Conservation (phyloP, 1,284 basidiomycete genomes). For the Stygiomarasmius scandens region DNA sequence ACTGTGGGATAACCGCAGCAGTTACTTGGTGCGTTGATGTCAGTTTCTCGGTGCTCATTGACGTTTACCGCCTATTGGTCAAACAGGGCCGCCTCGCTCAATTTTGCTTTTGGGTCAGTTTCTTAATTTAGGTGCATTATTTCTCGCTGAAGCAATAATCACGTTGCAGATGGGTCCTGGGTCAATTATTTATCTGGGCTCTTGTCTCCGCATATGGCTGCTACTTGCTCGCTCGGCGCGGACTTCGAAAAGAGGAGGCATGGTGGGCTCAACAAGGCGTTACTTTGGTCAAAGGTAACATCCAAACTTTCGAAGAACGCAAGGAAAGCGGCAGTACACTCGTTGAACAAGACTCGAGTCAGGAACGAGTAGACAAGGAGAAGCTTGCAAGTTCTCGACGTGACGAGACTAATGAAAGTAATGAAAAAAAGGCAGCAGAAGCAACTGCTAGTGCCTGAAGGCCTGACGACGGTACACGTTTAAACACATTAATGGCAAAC, state of each 20-base stretch:
- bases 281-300: slow-evolving; percentile 4
- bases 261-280: slow-evolving; percentile 10
- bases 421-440: not conserved
- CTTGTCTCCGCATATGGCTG: slow-evolving; percentile 7
- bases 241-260: slow-evolving; percentile 6
- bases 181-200: slow-evolving; percentile 32
- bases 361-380: too few species aligned
- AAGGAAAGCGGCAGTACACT: not conserved
- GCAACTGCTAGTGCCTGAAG: too few species aligned
- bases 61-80: too few species aligned
- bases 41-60: too few species aligned
- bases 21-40: too few species aligned
- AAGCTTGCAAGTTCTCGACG: too few species aligned
- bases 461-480: too few species aligned
- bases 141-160: not conserved
- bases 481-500: too few species aligned
- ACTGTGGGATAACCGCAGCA: slow-evolving; percentile 30
- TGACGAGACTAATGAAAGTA: not conserved
- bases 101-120: slow-evolving; percentile 29
- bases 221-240: slow-evolving; percentile 9
- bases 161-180: slow-evolving; percentile 30
- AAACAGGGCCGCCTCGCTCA: slow-evolving; percentile 22
- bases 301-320: not conserved
- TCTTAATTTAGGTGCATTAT: not conserved
- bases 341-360: not conserved